phyloP scores from a whole-genome alignment of 257 asterid species.

The Orobanche coerulescens region DNA sequence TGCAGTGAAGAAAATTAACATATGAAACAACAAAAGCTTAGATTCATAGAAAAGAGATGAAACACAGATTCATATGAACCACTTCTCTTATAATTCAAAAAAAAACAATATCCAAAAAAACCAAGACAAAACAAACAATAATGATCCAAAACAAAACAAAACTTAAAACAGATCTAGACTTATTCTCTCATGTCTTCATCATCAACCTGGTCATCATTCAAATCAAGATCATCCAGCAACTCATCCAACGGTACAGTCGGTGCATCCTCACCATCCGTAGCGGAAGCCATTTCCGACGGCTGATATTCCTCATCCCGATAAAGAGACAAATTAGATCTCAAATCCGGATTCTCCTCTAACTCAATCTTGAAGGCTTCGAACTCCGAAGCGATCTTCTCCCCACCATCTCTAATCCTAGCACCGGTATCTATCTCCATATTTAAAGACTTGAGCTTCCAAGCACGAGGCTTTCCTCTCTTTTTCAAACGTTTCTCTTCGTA shows the following conservation, averaged over 20 bases:
- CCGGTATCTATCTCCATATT: constrained; percentile 39
- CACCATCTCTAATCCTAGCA: constrained; percentile 29
- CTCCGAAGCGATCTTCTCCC: constrained; percentile 39
- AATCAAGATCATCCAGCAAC: constrained; percentile 34
- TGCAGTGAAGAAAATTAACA: too few relatives aligned
- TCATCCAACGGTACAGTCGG: constrained; percentile 35
- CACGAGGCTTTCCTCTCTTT: constrained; percentile 30
- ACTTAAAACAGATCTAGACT: too few relatives aligned
- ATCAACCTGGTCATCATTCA: constrained; percentile 22
- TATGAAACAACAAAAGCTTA: too few relatives aligned
- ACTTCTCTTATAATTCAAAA: too few relatives aligned
- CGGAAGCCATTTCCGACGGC: constrained; percentile 44
- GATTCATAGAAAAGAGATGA: too few relatives aligned
- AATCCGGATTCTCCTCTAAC: constrained; percentile 46
- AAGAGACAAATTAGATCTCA: constrained; percentile 37
- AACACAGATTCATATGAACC: too few relatives aligned
- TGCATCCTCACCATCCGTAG: constrained; percentile 34
- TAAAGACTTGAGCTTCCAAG: constrained; percentile 43
- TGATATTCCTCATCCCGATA: constrained; percentile 41
- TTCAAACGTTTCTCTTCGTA: constrained; percentile 40
- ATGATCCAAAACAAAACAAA: neutral
- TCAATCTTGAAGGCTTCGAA: constrained; percentile 52
- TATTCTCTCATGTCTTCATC: constrained; percentile 24
- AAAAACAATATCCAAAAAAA: neutral
- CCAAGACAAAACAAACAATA: constrained; percentile 1